Evolutionary conservation across 345 rosid genomes (phyloP), one percentile per base, ranked within the genome.

Genomic region (Eucalyptus curtisii): DNA sequence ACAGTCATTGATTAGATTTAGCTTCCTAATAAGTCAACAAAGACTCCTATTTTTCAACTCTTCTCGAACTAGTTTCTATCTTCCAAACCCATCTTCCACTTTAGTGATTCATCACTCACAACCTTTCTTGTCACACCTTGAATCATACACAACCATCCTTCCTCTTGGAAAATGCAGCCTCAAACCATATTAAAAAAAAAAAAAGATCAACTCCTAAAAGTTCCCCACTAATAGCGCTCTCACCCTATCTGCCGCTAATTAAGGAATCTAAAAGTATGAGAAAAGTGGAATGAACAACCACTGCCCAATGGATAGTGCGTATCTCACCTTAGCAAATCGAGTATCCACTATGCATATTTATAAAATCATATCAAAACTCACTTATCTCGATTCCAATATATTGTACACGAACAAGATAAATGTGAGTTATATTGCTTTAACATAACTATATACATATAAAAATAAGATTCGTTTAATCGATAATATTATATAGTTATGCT

Each of bases 231-330:
- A 52, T 20, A 52, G 25, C 25, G 57, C 10, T 52, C 57, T 7
- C 2, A 0, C 10, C 10, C 25, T 52, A 20, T 52, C 2, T 52
- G 10, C 10, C 57, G 2, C 10, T 52, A 52, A 52, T 1, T 20
- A 52, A 52, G 57, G 25, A 52, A 52, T 52, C 0, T 52, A 1
- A 52, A 52, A 52, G 57, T 2, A 52, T 52, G 57, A 52, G 2
- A 52, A 52, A 52, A 52, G 10, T 52, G 25, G 1, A 52, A 52
- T 52, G 4, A 20, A 2, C 2, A 52, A 52, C 4, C 25, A 52
- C 9, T 0, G 4, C 25, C 1, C 0, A 7, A 4, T 52, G 2
- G 0, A 0, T 2, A 52, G 1, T 52, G 57, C 0, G 0, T 0
- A 52, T 52, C 57, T 52, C 4, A 19, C 2, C 25, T 7, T 52